Base-by-base conservation (phyloP, 495 filamentous ascomycete species). In the Penicillium crystallinum region DNA sequence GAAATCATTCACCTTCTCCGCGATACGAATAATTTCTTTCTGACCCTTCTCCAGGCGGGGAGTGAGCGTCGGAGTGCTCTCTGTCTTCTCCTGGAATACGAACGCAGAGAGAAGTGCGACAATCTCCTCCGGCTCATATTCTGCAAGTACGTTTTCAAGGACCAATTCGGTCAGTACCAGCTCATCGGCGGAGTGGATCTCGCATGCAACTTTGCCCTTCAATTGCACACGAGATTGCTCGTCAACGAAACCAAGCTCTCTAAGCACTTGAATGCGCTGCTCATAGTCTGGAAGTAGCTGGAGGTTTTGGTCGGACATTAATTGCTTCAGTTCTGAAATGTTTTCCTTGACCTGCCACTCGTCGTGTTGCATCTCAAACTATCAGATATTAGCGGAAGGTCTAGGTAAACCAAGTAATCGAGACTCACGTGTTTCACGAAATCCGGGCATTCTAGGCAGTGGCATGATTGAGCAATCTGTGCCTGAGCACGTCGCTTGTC, bases 51-150 rank as follows among this genome's bases (percentile, higher is more conserved):
- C 88, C 12, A 98, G 78, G 40, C 80, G 85, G 2, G 86, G 79
- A 0, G 91, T 96, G 50, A 98, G 74, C n/a, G 80, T 91, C 1
- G 93, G 93, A 0, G 81, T 79, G 15, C 80, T 80, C 14, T 93
- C 88, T 0, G 95, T 96, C 74, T 96, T 97, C 57, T 98, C 93
- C 64, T 97, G 89, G 75, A 97, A 98, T n/a, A 98, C 95, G 64
- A 98, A 98, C 2, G 88, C 84, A 0, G 90, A 95, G 2, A 98
- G 81, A 9, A 98, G 78, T 6, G 93, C 92, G 3, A 95, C 93
- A 49, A 98, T 97, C 64, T 98, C 93, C 61, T 95, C 92, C 1
- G 93, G 91, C 55, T 96, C 92, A 67, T 90, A 97, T 54, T 95
- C 88, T 17, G 91, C 90, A 3, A 98, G 83, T 6, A 96, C 90